Percentiles rank a stretch among this genome's conserved stretches.
Evolutionary conservation across 2,329 filamentous ascomycete genomes (phyloP).

Genomic region (Fusarium multiceps): DNA sequence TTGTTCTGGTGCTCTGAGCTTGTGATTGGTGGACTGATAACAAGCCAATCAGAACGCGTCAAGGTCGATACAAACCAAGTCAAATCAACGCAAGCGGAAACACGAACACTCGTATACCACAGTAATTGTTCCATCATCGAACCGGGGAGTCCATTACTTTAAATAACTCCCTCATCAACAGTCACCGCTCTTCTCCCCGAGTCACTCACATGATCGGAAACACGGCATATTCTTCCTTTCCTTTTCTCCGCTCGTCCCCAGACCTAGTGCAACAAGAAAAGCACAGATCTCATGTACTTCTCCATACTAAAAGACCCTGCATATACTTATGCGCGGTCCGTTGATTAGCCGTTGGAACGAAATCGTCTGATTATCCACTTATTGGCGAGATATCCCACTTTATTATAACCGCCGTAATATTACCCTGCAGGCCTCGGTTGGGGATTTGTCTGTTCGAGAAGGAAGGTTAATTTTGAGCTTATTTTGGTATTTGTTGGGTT

Average conservation of each 20-base stretch:
- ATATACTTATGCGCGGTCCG: background rate
- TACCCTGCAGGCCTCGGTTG: background rate
- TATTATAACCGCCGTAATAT: background rate
- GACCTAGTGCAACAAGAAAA: background rate
- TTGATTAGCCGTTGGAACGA: background rate
- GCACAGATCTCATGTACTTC: background rate
- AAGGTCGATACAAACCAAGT: no score
- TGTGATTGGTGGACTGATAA: background rate
- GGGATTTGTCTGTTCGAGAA: background rate
- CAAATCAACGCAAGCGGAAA: no score
- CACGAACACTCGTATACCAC: no score
- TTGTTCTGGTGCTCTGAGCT: background rate
- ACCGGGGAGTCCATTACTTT: background rate
- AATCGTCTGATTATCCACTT: background rate
- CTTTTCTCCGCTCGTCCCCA: background rate
- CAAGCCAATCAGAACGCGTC: background rate
- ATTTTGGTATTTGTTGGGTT: background rate
- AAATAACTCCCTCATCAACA: background rate
- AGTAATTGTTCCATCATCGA: background rate
- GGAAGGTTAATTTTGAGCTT: conserved; percentile 4
- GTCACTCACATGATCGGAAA: background rate
- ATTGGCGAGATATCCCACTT: background rate
- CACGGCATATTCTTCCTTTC: background rate
- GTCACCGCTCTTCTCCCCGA: background rate
- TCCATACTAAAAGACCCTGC: background rate